These are phyloP conservation scores for Mycocentrospora acerina DNA, from an alignment of 2,329 filamentous ascomycete genomes.

Conservation along the genomic window DNA sequence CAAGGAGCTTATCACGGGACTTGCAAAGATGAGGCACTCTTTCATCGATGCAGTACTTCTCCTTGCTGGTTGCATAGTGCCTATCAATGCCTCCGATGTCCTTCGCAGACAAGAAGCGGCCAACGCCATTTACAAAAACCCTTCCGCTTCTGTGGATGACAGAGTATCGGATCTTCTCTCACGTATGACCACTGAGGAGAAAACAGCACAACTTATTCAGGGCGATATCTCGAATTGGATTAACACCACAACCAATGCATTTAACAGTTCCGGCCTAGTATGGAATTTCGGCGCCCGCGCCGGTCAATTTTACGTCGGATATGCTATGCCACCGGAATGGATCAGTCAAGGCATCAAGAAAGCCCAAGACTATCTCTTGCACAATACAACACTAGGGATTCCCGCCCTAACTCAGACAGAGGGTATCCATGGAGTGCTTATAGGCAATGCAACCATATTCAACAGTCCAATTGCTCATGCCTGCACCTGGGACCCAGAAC, in stretches of 20 bases:
- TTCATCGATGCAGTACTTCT: constrained; percentile 15
- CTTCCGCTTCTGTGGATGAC: constrained; percentile 62
- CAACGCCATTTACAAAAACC: constrained; percentile 60
- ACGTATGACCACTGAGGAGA: constrained; percentile 74
- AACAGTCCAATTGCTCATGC: constrained; percentile 74
- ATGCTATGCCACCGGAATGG: constrained; percentile 64
- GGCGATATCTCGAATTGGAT: constrained; percentile 74
- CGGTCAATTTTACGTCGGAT: constrained; percentile 73
- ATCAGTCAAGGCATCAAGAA: constrained; percentile 63
- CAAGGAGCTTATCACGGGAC: background rate
- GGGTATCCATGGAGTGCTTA: constrained; percentile 71
- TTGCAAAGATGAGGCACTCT: constrained; percentile 12
- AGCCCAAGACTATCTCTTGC: constrained; percentile 68
- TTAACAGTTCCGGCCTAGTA: constrained; percentile 67
- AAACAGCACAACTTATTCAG: constrained; percentile 64
- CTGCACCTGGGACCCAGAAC: constrained; percentile 67
- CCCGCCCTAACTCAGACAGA: constrained; percentile 74
- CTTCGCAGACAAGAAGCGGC: constrained; percentile 27
- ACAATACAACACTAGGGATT: constrained; percentile 67
- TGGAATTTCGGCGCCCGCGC: constrained; percentile 66
- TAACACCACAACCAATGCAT: constrained; percentile 64
- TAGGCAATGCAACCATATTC: constrained; percentile 75
- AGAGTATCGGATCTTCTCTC: constrained; percentile 68
- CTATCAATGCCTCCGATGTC: constrained; percentile 26
- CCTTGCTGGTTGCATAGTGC: constrained; percentile 14